Conservation (phyloP, 371 early-diverging fungal genomes). For the Funneliformis caledonium region DNA sequence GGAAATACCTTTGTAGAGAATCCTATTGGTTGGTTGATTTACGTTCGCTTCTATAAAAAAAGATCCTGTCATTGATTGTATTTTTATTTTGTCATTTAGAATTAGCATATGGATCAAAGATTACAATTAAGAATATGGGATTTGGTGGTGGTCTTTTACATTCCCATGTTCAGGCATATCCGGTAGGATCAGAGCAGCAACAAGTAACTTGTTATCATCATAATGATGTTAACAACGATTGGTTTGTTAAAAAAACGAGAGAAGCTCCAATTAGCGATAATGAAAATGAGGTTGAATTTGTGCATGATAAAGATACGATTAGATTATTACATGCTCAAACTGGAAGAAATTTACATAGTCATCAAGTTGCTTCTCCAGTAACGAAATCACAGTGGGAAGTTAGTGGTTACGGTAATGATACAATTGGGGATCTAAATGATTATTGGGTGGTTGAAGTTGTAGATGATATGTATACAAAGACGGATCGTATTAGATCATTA, state of each 20-base stretch:
- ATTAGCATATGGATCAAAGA: slow-evolving; percentile 90
- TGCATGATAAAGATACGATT: slow-evolving; percentile 81
- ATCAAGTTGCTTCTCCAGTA: slow-evolving; percentile 82
- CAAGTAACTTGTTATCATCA: slow-evolving; percentile 99
- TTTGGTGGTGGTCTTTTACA: slow-evolving; percentile 97
- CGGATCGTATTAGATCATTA: slow-evolving; percentile 68
- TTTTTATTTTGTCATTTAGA: slow-evolving; percentile 54
- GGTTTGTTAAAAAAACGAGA: slow-evolving; percentile 62
- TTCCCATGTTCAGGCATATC: slow-evolving; percentile 95
- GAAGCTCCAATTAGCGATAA: slow-evolving; percentile 21
- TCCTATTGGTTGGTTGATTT: slow-evolving; percentile 73
- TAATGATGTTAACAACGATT: slow-evolving; percentile 97
- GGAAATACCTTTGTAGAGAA: slow-evolving; percentile 83
- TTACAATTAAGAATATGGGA: slow-evolving; percentile 88
- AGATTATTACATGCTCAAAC: slow-evolving; percentile 83
- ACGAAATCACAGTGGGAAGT: slow-evolving; percentile 87
- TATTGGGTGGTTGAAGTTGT: slow-evolving; percentile 92
- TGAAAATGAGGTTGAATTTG: slow-evolving; percentile 56
- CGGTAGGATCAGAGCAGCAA: slow-evolving; percentile 93
- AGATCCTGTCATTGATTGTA: not conserved
- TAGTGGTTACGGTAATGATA: slow-evolving; percentile 78
- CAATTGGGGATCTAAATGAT: slow-evolving; percentile 81
- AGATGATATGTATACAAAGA: slow-evolving; percentile 58
- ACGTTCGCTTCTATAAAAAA: too few species aligned
- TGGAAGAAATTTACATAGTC: slow-evolving; percentile 83